Evolutionary conservation across 768 basidiomycete genomes (phyloP).

Genomic region (Floccularia luteovirens): DNA sequence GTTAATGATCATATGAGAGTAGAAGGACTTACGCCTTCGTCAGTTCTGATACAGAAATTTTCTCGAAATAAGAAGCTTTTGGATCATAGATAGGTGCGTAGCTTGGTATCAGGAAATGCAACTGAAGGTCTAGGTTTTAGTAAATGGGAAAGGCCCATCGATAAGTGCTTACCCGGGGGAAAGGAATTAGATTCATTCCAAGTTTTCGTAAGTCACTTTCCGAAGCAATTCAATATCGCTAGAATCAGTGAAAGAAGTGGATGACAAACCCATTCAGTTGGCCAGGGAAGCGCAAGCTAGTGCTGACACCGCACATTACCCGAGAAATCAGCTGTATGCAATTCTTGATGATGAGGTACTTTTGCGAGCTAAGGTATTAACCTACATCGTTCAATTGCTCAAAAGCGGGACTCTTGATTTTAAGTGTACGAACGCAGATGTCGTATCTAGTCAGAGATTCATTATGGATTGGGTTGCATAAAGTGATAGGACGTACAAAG

Average conservation of each 20-base stretch:
- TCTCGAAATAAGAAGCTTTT: conserved; percentile 52
- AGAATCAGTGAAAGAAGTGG: not conserved
- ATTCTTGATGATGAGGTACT: not conserved
- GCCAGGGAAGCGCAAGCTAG: conserved; percentile 88
- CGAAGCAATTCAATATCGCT: conserved; percentile 6
- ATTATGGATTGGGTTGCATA: not conserved
- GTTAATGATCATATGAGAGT: not conserved
- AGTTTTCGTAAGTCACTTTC: conserved; percentile 80
- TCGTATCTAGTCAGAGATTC: conserved; percentile 47
- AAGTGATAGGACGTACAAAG: conserved; percentile 43
- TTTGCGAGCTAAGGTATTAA: conserved; percentile 5
- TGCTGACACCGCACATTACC: conserved; percentile 94
- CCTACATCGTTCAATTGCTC: conserved; percentile 63
- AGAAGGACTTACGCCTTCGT: conserved; percentile 53
- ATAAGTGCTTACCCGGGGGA: conserved; percentile 68
- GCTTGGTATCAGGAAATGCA: conserved; percentile 95
- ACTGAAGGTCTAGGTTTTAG: conserved; percentile 28
- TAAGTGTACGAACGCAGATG: conserved; percentile 57
- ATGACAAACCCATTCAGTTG: conserved; percentile 74
- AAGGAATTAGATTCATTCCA: conserved; percentile 91
- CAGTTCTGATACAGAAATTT: conserved; percentile 56
- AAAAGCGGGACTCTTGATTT: conserved; percentile 58
- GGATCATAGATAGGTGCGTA: conserved; percentile 85
- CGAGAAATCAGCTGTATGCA: conserved; percentile 61
- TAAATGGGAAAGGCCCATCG: conserved; percentile 2